Percentiles rank a stretch among this genome's conserved stretches.
phyloP scores from a whole-genome alignment of 352 stramenopile genomes.

The Pilasporangium apinafurcum region DNA sequence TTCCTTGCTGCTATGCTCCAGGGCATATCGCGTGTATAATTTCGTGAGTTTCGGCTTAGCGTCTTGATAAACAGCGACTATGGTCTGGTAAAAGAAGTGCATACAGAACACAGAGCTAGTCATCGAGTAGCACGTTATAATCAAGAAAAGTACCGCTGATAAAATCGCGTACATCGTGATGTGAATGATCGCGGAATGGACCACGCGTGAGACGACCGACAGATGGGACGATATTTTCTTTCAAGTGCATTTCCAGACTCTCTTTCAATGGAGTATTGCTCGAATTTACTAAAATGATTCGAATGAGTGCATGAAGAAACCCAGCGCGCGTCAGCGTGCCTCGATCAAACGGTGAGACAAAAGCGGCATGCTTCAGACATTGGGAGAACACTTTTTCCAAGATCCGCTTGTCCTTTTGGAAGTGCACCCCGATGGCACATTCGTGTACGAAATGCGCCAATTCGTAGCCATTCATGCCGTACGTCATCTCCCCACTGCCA shows the following conservation, averaged over 20 bases:
- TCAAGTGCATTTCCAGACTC: constrained; percentile 37
- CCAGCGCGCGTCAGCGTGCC: constrained; percentile 56
- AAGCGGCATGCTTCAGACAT: constrained; percentile 23
- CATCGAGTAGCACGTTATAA: not conserved
- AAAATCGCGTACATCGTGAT: constrained; percentile 50
- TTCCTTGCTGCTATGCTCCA: constrained; percentile 15
- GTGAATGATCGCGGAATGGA: constrained; percentile 66
- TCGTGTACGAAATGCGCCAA: constrained; percentile 77
- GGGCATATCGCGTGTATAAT: constrained; percentile 62
- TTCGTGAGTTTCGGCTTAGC: constrained; percentile 70
- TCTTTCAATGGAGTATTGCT: constrained; percentile 4
- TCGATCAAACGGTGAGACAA: constrained; percentile 45
- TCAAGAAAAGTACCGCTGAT: not conserved
- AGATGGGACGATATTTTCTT: constrained; percentile 34
- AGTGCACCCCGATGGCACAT: constrained; percentile 37
- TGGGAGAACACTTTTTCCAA: constrained; percentile 36
- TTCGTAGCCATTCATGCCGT: constrained; percentile 61
- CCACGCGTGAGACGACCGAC: constrained; percentile 54
- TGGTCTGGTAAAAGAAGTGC: constrained; percentile 28
- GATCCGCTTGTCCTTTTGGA: constrained; percentile 18
- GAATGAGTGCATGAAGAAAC: constrained; percentile 62
- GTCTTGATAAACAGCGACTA: constrained; percentile 60
- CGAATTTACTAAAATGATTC: constrained; percentile 20
- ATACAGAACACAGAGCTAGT: not conserved
- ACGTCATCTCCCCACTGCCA: constrained; percentile 52